phyloP scores from a whole-genome alignment of 148 eudicot genomes.

The Camellia lanceoleosa region DNA sequence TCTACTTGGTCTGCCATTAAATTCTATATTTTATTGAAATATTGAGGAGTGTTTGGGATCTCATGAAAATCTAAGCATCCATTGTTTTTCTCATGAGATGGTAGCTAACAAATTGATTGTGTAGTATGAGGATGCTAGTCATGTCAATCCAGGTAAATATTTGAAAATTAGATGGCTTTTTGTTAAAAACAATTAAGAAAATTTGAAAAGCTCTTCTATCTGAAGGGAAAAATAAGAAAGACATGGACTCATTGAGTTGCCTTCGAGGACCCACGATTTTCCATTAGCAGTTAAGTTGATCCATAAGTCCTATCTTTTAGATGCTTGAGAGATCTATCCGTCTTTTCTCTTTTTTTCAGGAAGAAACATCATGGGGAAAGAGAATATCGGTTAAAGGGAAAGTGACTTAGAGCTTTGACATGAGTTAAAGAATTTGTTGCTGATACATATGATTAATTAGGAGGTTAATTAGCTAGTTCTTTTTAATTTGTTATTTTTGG shows the following conservation, averaged over 20 bases:
- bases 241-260: neutral
- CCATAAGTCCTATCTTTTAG: neutral
- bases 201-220: no score
- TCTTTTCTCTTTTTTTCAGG: neutral
- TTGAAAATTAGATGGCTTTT: no score
- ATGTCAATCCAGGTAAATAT: no score
- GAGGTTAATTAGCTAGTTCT: neutral
- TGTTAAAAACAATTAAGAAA: no score
- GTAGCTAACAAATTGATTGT: neutral
- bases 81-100: neutral
- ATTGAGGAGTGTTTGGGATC: neutral
- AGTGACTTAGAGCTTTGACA: neutral
- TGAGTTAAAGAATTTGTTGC: neutral
- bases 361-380: neutral
- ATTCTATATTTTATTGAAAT: neutral
- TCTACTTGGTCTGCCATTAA: conserved; percentile 4
- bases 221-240: no score
- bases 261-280: neutral
- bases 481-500: neutral
- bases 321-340: neutral
- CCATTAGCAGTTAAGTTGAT: no score
- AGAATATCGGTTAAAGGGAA: neutral
- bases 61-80: neutral
- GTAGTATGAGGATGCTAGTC: neutral
- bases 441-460: neutral